phyloP scores from a whole-genome alignment of 1,284 basidiomycete species.

The Marasmius fiardii region DNA sequence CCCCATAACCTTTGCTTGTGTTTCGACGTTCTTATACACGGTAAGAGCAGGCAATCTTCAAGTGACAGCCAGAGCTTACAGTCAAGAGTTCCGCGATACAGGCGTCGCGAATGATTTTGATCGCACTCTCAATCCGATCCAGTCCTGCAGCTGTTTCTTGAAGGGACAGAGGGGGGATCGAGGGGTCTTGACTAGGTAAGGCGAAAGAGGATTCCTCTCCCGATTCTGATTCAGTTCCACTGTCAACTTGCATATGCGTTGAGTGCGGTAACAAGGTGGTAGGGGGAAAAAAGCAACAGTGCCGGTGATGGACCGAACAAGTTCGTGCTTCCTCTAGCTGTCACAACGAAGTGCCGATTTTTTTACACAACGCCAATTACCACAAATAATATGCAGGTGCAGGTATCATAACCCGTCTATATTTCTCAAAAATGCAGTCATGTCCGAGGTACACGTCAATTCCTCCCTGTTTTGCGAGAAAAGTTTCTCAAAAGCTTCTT shows the following conservation, averaged over 20 bases:
- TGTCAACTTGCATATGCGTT: conserved; percentile 25
- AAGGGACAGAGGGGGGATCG: background rate
- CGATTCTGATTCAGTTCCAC: conserved; percentile 41
- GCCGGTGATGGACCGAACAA: background rate
- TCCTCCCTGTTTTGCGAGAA: conserved; percentile 55
- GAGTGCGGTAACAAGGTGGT: conserved; percentile 2
- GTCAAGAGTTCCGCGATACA: background rate
- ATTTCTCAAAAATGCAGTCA: conserved; percentile 57
- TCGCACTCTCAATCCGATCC: background rate
- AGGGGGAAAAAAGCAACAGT: background rate
- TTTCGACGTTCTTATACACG: background rate
- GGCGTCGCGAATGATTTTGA: background rate
- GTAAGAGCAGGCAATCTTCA: background rate
- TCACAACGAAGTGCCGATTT: too few species aligned
- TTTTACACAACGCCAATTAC: too few species aligned
- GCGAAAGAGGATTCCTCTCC: conserved; percentile 18
- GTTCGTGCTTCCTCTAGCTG: too few species aligned
- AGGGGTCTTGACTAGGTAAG: conserved; percentile 8
- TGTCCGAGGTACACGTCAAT: conserved; percentile 58
- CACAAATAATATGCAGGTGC: too few species aligned
- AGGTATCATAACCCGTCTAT: conserved; percentile 50
- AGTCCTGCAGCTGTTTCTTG: background rate
- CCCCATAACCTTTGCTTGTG: background rate
- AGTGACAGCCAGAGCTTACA: conserved; percentile 1
- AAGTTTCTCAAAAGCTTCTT: conserved; percentile 51